Evolutionary conservation across 179 eudicot species (phyloP).

Genomic region (Drosera spatulata): DNA sequence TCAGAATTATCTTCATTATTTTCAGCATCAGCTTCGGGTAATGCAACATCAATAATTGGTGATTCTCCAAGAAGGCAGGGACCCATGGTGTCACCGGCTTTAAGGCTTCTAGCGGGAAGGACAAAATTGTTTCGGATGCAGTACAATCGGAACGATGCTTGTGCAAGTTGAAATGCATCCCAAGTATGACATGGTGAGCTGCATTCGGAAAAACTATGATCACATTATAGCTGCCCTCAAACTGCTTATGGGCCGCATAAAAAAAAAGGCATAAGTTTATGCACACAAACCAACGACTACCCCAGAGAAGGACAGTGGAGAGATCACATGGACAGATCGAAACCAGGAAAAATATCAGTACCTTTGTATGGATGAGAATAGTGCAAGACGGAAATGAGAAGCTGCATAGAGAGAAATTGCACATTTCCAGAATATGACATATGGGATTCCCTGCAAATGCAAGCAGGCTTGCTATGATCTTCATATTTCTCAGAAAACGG

Average conservation of each 20-base stretch:
- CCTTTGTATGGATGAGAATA: slow-evolving; percentile 88
- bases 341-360: slow-evolving; percentile 9
- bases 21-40: slow-evolving; percentile 50
- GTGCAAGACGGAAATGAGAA: slow-evolving; percentile 80
- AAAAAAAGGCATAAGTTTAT: too few species aligned
- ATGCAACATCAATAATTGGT: slow-evolving; percentile 54
- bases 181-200: slow-evolving; percentile 90
- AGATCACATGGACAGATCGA: too few species aligned
- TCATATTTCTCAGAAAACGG: too few species aligned
- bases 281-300: too few species aligned
- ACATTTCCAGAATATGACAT: slow-evolving; percentile 78
- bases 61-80: slow-evolving; percentile 83
- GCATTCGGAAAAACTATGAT: slow-evolving; percentile 16
- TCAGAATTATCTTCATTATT: slow-evolving; percentile 59
- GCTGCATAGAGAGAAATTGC: slow-evolving; percentile 60
- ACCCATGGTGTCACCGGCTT: slow-evolving; percentile 35
- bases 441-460: slow-evolving; percentile 73
- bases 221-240: background rate
- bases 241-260: background rate
- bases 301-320: too few species aligned
- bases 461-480: background rate
- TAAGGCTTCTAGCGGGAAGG: slow-evolving; percentile 30
- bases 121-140: slow-evolving; percentile 55
- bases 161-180: slow-evolving; percentile 92
- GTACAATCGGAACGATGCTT: slow-evolving; percentile 76